A percentile compares a stretch with the other conserved stretches of the same genome.
Evolutionary conservation across 106 monocot genomes (phyloP).

Genomic region (Triglochin maritima): DNA sequence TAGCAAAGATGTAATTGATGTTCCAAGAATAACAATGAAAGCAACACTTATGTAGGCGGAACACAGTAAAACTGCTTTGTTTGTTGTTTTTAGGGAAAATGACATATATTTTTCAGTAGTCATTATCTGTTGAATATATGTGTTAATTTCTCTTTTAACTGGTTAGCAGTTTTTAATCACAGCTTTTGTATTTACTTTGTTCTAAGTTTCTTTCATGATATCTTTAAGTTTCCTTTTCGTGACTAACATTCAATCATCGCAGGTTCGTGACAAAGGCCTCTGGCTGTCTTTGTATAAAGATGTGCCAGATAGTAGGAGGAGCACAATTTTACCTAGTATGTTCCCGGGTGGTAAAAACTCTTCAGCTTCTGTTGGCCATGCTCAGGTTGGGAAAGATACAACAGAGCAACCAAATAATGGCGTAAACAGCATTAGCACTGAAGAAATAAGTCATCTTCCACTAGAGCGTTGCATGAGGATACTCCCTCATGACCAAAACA

Average conservation of each 20-base stretch:
- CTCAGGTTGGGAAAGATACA: constrained; percentile 5
- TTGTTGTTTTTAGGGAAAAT: too few species aligned
- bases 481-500: constrained; percentile 95
- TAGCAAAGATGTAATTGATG: too few species aligned
- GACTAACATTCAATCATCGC: background rate
- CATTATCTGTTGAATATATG: too few species aligned
- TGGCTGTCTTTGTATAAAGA: constrained; percentile 68
- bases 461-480: constrained; percentile 89
- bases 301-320: constrained; percentile 53
- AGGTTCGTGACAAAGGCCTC: constrained; percentile 80
- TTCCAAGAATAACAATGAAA: too few species aligned
- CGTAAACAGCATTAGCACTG: constrained; percentile 7
- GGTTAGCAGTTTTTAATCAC: too few species aligned
- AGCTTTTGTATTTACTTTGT: too few species aligned
- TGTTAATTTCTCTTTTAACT: too few species aligned
- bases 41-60: too few species aligned
- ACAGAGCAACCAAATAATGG: background rate
- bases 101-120: too few species aligned
- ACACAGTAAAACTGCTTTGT: too few species aligned
- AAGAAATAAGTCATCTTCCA: constrained; percentile 38
- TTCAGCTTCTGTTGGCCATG: constrained; percentile 4
- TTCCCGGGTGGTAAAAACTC: constrained; percentile 52
- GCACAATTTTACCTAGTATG: constrained; percentile 69
- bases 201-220: too few species aligned
- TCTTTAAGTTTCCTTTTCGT: background rate